Conservation (phyloP, 345 rosid species). For the Salix viminalis region DNA sequence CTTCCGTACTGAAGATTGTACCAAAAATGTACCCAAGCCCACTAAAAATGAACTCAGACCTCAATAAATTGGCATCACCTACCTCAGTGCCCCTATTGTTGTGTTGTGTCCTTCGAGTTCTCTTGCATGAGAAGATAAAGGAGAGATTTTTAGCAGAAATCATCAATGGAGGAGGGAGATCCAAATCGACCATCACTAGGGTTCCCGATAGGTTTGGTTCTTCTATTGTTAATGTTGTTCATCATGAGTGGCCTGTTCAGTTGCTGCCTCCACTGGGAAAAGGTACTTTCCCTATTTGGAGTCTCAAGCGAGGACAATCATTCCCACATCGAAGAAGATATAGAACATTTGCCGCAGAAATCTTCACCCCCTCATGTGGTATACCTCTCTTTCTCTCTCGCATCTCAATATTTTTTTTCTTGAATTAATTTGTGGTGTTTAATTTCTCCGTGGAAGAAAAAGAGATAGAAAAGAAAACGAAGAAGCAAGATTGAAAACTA, state of each 20-base stretch:
- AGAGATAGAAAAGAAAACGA: too few species aligned
- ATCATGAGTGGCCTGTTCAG: constrained; percentile 24
- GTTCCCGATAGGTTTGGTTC: constrained; percentile 39
- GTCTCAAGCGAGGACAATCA: constrained; percentile 2
- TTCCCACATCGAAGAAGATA: neutral
- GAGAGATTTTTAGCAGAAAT: neutral
- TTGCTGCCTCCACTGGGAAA: constrained; percentile 37
- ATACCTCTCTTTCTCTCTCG: neutral
- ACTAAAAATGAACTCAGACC: neutral
- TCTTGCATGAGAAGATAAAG: neutral
- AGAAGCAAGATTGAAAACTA: too few species aligned
- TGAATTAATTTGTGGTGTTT: neutral
- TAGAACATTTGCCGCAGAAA: constrained; percentile 6
- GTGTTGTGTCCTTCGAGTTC: neutral
- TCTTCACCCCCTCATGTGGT: constrained; percentile 17
- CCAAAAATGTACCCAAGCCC: constrained; percentile 5
- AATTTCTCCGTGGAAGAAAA: neutral
- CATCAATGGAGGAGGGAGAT: constrained; percentile 12
- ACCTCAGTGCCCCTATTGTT: neutral
- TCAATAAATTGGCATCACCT: too few species aligned
- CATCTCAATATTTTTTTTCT: neutral
- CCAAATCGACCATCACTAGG: constrained; percentile 24
- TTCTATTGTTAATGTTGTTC: constrained; percentile 26
- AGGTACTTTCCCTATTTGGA: constrained; percentile 17
- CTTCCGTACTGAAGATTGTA: constrained; percentile 14